These are phyloP conservation scores for Rhizophagus sp. DNA, from an alignment of 192 early-diverging fungal genomes.

Conservation along the genomic window DNA sequence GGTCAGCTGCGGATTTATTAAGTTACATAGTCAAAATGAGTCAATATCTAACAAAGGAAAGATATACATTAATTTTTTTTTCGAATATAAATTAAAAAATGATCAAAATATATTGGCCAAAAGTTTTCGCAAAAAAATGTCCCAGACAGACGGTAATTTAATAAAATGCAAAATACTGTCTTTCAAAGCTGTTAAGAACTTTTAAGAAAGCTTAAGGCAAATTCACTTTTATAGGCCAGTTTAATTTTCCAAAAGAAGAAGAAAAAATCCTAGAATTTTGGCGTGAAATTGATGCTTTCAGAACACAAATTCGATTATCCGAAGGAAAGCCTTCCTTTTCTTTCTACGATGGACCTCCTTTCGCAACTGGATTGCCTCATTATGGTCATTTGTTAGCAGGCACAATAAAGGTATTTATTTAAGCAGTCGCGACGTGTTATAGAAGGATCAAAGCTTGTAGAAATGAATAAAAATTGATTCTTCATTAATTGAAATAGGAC, in stretches of 20 bases:
- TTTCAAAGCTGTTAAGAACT: too few relatives aligned
- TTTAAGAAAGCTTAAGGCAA: too few relatives aligned
- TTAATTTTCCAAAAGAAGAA: slow-evolving; percentile 94
- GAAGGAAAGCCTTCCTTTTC: slow-evolving; percentile 58
- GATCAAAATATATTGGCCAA: too few relatives aligned
- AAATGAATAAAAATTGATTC: background rate
- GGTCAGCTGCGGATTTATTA: too few relatives aligned
- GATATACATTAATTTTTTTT: too few relatives aligned
- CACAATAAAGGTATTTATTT: slow-evolving; percentile 85
- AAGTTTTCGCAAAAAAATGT: too few relatives aligned
- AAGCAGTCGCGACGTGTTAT: background rate
- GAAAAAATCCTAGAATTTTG: slow-evolving; percentile 92
- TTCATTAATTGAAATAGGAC: slow-evolving; percentile 56
- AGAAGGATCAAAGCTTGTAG: background rate
- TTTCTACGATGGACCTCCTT: slow-evolving; percentile 99
- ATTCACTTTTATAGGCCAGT: slow-evolving; percentile 28
- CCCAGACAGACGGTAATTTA: too few relatives aligned
- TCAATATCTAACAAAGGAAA: too few relatives aligned
- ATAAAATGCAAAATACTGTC: too few relatives aligned
- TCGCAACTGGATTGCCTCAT: slow-evolving; percentile 97
- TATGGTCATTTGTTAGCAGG: slow-evolving; percentile 98
- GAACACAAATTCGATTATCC: slow-evolving; percentile 42
- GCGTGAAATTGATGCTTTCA: slow-evolving; percentile 97
- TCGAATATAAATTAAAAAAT: too few relatives aligned
- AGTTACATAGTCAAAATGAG: too few relatives aligned